Evolutionary conservation across 805 yeast species (phyloP).

Genomic region (Pichia cephalocereana): DNA sequence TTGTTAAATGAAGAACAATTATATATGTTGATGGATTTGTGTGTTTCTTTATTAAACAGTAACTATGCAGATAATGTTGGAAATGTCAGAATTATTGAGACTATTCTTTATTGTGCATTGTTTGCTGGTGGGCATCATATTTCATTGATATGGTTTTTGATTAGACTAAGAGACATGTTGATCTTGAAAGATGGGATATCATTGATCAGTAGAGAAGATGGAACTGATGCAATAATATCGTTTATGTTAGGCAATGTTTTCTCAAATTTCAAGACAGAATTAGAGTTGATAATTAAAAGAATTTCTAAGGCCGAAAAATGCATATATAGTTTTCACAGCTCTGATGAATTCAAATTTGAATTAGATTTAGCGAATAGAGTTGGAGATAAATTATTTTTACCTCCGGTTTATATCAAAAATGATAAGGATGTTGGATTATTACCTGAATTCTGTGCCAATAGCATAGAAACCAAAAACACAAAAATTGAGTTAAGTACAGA

Average conservation of each 20-base stretch:
- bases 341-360: too few species aligned
- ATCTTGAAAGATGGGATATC: conserved; percentile 4
- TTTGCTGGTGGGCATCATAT: conserved; percentile 13
- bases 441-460: conserved; percentile 3
- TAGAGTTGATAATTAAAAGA: not conserved
- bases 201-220: conserved; percentile 11
- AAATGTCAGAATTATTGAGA: conserved; percentile 4
- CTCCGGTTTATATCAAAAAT: conserved; percentile 4
- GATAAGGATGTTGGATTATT: conserved; percentile 1
- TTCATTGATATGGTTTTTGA: conserved; percentile 9
- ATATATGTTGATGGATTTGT: conserved; percentile 4
- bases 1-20: conserved; percentile 1
- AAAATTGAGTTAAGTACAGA: not conserved
- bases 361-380: not conserved
- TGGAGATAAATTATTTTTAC: conserved; percentile 4
- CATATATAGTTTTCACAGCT: not conserved
- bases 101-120: conserved; percentile 8
- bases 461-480: not conserved
- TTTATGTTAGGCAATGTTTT: not conserved
- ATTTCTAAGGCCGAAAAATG: not conserved
- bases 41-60: conserved; percentile 3
- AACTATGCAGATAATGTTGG: conserved; percentile 10
- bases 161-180: conserved; percentile 7
- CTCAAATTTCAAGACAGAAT: not conserved
- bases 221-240: not conserved